Conservation (phyloP, 768 basidiomycete species). For the Cyclocybe cylindracea region DNA sequence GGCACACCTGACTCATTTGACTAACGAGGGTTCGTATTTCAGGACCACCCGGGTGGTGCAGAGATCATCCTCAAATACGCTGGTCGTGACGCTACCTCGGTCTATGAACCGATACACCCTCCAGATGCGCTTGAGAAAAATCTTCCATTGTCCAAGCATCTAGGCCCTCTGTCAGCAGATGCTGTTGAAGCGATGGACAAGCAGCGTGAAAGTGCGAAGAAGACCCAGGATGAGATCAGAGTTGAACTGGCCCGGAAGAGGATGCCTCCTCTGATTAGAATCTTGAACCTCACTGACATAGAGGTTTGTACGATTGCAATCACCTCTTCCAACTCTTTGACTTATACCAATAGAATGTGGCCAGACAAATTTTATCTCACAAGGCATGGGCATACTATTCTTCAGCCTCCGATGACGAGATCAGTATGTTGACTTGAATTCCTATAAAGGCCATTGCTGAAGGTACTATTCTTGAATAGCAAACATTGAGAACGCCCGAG, state of each 20-base stretch:
- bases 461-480: slow-evolving; percentile 38
- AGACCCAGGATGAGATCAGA: slow-evolving; percentile 71
- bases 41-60: slow-evolving; percentile 83
- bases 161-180: slow-evolving; percentile 61
- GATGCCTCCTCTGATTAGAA: slow-evolving; percentile 66
- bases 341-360: slow-evolving; percentile 52
- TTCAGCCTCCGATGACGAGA: slow-evolving; percentile 85
- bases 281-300: slow-evolving; percentile 79
- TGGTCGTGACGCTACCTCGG: slow-evolving; percentile 81
- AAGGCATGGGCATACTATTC: slow-evolving; percentile 84
- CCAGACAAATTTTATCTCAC: slow-evolving; percentile 68
- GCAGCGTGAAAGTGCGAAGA: slow-evolving; percentile 40
- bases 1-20: no score
- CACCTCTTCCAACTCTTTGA: not conserved
- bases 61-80: slow-evolving; percentile 82
- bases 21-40: not conserved
- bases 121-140: slow-evolving; percentile 76
- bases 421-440: slow-evolving; percentile 49
- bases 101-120: slow-evolving; percentile 83
- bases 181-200: slow-evolving; percentile 39
- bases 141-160: slow-evolving; percentile 67
- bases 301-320: slow-evolving; percentile 50
- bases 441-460: slow-evolving; percentile 5
- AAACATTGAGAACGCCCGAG: slow-evolving; percentile 67
- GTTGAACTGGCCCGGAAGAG: slow-evolving; percentile 59